Base-by-base conservation (phyloP, 495 filamentous ascomycete species). In the Platismatia glauca region DNA sequence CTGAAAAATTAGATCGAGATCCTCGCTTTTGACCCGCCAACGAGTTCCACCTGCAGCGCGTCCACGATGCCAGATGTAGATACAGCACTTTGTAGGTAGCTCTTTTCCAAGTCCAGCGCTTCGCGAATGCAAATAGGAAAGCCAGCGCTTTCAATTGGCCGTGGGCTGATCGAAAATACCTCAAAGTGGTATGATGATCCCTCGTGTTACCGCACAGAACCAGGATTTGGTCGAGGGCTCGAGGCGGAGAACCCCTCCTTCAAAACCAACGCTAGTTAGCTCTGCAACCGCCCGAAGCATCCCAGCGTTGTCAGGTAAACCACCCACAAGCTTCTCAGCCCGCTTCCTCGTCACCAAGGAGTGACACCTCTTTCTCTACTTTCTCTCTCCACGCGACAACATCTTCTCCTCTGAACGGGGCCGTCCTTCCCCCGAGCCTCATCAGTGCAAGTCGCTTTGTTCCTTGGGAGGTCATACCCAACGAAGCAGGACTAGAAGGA, bases 301-400 rank as follows among this genome's bases (percentile, higher is more conserved):
- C 50, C 50, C 50, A 53, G 50, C 50, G 50, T 53, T 53, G 50
- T 58, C 35, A 39, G 38, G 55, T 58, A 37, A 41, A 58, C 55
- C 38, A 13, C 33, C 31, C 55, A 58, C 34, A 43, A 46, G 27
- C 58, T 34, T 52, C 41, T 46, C 39, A 35, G 46, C 43, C 43
- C 34, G 37, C 50, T 35, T 55, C 24, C 46, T 38, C 50, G 55
- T 61, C 29, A 61, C n/a, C 60, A 53, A 9, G 29, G 39, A 34
- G 22, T 61, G 16, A 48, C 6, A 35, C n/a, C 39, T 56, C 29
- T 60, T 52, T 62, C 62, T 68, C 60, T 60, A 64, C 66, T 58
- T 62, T 67, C 60, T 57, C 66, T 50, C 55, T 58, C 58, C 61
- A 39, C 62, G 65, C 64, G 63, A 33, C 59, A 58, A 62, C 46